Percentiles rank a stretch among this genome's conserved stretches.
Conservation (phyloP, 1,284 basidiomycete species). For the Neolentinus lepideus region DNA sequence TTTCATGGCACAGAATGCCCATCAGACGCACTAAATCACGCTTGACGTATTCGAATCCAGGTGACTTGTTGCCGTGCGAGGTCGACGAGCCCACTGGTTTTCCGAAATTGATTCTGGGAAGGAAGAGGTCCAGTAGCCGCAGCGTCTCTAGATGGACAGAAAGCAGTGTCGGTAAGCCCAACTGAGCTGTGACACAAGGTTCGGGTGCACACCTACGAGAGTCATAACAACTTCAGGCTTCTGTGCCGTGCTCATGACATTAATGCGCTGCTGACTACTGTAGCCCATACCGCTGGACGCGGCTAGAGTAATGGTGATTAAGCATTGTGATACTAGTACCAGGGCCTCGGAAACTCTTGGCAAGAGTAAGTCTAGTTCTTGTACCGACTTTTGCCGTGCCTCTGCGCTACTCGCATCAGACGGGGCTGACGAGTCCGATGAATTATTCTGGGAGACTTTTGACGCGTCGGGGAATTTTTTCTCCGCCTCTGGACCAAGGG, state of each 20-base stretch:
- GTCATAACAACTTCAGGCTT: conserved; percentile 46
- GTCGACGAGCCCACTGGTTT: conserved; percentile 34
- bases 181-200: neutral
- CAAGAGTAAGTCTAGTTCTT: conserved; percentile 53
- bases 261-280: conserved; percentile 10
- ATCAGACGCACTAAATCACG: conserved; percentile 78
- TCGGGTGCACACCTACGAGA: conserved; percentile 46
- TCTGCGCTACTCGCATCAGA: conserved; percentile 2
- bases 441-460: neutral
- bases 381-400: conserved; percentile 10
- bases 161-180: neutral
- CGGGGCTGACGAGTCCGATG: neutral
- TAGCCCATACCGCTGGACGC: conserved; percentile 23
- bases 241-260: conserved; percentile 17
- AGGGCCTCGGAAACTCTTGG: conserved; percentile 76
- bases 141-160: conserved; percentile 48
- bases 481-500: conserved; percentile 28
- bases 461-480: neutral
- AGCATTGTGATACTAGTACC: conserved; percentile 71
- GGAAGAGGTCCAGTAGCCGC: conserved; percentile 59
- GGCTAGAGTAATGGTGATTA: conserved; percentile 58
- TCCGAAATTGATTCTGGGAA: conserved; percentile 75
- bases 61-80: conserved; percentile 23
- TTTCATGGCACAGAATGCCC: conserved; percentile 62
- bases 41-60: conserved; percentile 78